phyloP scores from a whole-genome alignment of 768 basidiomycete species.

The Tylopilus intermedius region DNA sequence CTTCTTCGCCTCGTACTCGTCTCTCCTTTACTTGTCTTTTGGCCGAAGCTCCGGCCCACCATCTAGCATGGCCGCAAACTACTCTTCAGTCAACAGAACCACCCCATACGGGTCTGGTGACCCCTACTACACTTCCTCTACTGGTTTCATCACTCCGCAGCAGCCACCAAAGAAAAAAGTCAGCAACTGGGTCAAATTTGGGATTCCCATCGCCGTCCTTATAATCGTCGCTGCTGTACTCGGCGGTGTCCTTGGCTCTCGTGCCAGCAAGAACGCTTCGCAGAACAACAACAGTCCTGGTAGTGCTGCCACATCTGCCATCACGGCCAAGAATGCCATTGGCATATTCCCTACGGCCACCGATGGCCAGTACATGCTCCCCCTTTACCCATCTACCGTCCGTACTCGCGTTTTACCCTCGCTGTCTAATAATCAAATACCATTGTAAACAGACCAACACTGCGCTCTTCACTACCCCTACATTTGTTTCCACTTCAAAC shows the following conservation, averaged over 20 bases:
- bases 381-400: constrained; percentile 85
- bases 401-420: constrained; percentile 30
- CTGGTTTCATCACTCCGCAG: constrained; percentile 59
- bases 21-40: constrained; percentile 19
- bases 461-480: constrained; percentile 65
- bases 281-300: constrained; percentile 11
- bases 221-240: constrained; percentile 64
- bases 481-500: constrained; percentile 57
- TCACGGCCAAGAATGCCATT: constrained; percentile 53
- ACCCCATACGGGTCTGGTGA: constrained; percentile 58
- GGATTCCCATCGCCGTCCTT: constrained; percentile 59
- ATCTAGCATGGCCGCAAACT: constrained; percentile 37
- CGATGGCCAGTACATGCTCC: constrained; percentile 72
- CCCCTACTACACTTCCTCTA: constrained; percentile 64
- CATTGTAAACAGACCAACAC: constrained; percentile 56
- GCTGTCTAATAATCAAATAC: neutral
- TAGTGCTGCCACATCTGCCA: constrained; percentile 45
- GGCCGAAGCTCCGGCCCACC: constrained; percentile 14
- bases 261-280: constrained; percentile 38
- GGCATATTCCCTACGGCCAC: constrained; percentile 76
- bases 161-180: constrained; percentile 44
- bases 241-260: constrained; percentile 77
- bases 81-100: constrained; percentile 31
- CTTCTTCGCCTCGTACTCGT: constrained; percentile 5
- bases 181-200: constrained; percentile 74